Percentiles rank a stretch among this genome's conserved stretches.
These are phyloP conservation scores for Paramecium sexaurelia DNA, from an alignment of 73 alveolate genomes.

Conservation along the genomic window DNA sequence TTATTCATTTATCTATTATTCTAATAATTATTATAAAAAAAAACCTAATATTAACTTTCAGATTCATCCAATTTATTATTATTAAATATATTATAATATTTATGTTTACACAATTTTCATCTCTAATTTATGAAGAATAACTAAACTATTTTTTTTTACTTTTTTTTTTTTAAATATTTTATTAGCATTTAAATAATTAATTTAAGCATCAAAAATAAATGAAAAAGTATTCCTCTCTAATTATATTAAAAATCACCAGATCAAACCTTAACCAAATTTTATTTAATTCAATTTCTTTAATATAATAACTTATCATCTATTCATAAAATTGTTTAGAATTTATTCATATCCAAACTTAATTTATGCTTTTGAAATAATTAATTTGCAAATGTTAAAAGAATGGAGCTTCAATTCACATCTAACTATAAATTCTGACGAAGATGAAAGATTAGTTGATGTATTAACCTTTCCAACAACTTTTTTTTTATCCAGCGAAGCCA, in stretches of 20 bases:
- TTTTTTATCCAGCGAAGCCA: background rate
- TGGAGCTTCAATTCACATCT: background rate
- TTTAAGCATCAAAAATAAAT: too few relatives aligned
- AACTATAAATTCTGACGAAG: background rate
- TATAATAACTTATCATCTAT: background rate
- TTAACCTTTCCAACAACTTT: background rate
- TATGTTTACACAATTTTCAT: background rate
- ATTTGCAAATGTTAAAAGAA: slow-evolving; percentile 60
- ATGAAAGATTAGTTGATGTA: background rate
- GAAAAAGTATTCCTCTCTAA: too few relatives aligned
- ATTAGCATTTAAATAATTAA: too few relatives aligned
- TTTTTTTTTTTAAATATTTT: too few relatives aligned
- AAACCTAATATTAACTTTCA: background rate
- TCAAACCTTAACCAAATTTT: background rate
- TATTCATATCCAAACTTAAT: background rate
- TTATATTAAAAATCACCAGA: too few relatives aligned
- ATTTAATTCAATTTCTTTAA: background rate
- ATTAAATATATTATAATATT: background rate
- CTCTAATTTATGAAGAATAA: background rate
- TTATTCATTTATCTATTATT: too few relatives aligned
- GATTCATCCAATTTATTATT: background rate
- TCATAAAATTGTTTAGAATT: background rate
- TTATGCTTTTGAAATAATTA: background rate
- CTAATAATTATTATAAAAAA: too few relatives aligned
- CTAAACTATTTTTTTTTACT: too few relatives aligned